Evolutionary conservation across 1,139 yeast genomes (phyloP), one percentile per base, ranked within the genome.

Genomic region (Maudiozyma humilis): DNA sequence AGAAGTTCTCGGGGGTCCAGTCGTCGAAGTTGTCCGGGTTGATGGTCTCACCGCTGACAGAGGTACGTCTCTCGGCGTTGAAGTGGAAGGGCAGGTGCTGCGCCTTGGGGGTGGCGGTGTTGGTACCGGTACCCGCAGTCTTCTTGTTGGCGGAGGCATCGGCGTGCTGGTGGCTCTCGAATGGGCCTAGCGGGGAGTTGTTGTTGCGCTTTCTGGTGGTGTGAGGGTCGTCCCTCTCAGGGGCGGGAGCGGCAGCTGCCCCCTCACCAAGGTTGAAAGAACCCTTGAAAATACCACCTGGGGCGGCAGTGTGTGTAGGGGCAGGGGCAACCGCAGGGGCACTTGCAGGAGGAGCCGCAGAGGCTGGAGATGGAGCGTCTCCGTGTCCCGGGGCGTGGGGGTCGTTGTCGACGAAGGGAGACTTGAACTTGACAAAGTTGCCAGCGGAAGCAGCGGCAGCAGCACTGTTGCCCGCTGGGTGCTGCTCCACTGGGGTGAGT

Each of bases 31-130:
- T 62, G 44, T 63, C 60, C 5, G 72, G 72, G 47, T 68, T 66
- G 38, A 68, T 55, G 7, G 72, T 66, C 66, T 86, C 95, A 3
- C 95, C 95, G 42, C 88, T 78, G 18, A 87, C 95, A 23, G 93
- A 82, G 4, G 87, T 82, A 69, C 95, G 79, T 69, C 96, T 77
- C 63, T 82, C 78, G 41, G 88, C 87, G 60, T 84, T 84, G 66
- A 83, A 82, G 32, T 35, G 41, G 10, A 41, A 15, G 14, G 47
- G 46, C 42, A 47, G 8, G 49, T 51, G 46, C 45, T 49, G 36
- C 37, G 49, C 29, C 42, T 8, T 15, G 10, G 16, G 6, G 19
- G 20, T 8, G 48, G 44, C 42, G 51, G 41, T 41, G 51, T 41
- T 46, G 41, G 18, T 14, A 14, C 16, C 25, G 12, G 16, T 14